A percentile compares a stretch with the other conserved stretches of the same genome.
phyloP scores from a whole-genome alignment of 352 stramenopile species.

The Globisporangium middletonii region DNA sequence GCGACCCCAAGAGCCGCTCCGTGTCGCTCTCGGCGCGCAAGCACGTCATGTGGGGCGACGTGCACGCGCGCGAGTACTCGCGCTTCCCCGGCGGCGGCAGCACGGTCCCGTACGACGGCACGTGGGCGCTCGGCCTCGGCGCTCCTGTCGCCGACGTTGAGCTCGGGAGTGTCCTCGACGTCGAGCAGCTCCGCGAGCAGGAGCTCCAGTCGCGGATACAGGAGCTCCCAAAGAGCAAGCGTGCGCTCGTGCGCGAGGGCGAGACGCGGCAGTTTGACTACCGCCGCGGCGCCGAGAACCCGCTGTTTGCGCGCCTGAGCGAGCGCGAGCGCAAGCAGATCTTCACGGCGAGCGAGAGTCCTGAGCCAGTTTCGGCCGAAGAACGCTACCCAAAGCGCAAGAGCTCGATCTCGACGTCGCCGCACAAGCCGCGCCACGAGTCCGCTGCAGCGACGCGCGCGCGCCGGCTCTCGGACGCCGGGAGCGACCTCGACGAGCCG shows the following conservation, averaged over 20 bases:
- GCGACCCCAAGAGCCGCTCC: constrained; percentile 47
- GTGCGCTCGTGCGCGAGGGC: constrained; percentile 41
- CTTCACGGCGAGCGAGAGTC: constrained; percentile 32
- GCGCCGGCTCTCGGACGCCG: constrained; percentile 2
- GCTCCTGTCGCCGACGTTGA: constrained; percentile 51
- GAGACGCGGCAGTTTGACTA: constrained; percentile 85
- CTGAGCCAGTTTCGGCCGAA: constrained; percentile 1
- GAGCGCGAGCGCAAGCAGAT: constrained; percentile 68
- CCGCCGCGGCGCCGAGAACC: constrained; percentile 57
- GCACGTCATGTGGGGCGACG: constrained; percentile 72
- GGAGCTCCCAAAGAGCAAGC: constrained; percentile 56
- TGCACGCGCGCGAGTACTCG: constrained; percentile 65
- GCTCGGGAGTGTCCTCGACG: constrained; percentile 63
- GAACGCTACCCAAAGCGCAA: constrained; percentile 4
- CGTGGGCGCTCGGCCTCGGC: constrained; percentile 74
- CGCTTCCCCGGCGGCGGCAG: constrained; percentile 73
- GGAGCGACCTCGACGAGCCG: constrained; percentile 13
- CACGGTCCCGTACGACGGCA: constrained; percentile 75
- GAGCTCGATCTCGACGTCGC: constrained; percentile 14
- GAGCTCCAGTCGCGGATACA: constrained; percentile 52
- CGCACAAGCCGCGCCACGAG: constrained; percentile 10
- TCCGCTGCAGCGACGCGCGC: constrained; percentile 11
- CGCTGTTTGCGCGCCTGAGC: constrained; percentile 66
- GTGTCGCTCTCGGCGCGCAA: constrained; percentile 55
- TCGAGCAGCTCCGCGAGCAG: constrained; percentile 46